Evolutionary conservation across 1,139 yeast genomes (phyloP).

Genomic region (Protomyces pachydermus): DNA sequence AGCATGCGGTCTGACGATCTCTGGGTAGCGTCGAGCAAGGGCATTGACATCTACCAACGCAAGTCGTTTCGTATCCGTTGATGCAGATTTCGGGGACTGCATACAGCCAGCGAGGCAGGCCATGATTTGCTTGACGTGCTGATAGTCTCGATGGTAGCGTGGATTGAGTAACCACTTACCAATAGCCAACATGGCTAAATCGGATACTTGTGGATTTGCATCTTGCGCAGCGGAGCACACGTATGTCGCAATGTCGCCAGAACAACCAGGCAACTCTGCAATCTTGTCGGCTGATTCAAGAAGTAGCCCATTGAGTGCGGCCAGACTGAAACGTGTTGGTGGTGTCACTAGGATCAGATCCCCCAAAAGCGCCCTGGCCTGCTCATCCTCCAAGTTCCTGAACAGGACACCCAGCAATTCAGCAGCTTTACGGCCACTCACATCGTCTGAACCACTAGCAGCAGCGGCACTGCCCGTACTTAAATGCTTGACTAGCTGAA

Average conservation of each 20-base stretch:
- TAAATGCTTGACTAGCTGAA: conserved; percentile 73
- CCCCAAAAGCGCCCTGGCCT: conserved; percentile 4
- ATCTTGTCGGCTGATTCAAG: conserved; percentile 11
- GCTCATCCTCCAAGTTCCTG: conserved; percentile 6
- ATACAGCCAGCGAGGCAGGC: conserved; percentile 50
- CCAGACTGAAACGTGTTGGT: conserved; percentile 2
- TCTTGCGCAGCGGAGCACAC: conserved; percentile 43
- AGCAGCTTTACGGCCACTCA: conserved; percentile 3
- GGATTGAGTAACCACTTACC: conserved; percentile 58
- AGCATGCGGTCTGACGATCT: conserved; percentile 49
- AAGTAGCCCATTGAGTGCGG: conserved; percentile 7
- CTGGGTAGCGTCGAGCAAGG: conserved; percentile 57
- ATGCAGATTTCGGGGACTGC: conserved; percentile 53
- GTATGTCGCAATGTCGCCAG: conserved; percentile 43
- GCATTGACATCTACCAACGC: conserved; percentile 74
- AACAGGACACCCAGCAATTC: conserved; percentile 16
- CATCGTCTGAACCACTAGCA: neutral
- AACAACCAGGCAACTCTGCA: neutral
- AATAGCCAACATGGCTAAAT: conserved; percentile 73
- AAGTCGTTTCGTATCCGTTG: conserved; percentile 76
- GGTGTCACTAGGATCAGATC: conserved; percentile 10
- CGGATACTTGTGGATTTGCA: conserved; percentile 53
- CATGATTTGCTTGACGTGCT: conserved; percentile 41
- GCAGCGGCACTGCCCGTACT: conserved; percentile 37
- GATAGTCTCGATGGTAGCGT: conserved; percentile 31